phyloP scores from a whole-genome alignment of 768 basidiomycete genomes.

The Kwoniella pini region DNA sequence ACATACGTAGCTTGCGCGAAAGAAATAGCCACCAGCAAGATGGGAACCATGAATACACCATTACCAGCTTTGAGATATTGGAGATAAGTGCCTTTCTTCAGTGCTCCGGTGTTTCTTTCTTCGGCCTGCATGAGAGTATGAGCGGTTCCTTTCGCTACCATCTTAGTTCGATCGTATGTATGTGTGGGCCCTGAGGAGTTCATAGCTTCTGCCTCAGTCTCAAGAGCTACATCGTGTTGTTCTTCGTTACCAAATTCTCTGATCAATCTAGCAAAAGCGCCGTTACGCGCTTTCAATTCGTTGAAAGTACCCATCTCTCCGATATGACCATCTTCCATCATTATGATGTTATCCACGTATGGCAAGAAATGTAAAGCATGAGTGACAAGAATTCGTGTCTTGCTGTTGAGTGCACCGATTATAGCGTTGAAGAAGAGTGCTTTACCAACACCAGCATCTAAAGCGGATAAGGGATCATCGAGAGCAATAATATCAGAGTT shows the following conservation, averaged over 20 bases:
- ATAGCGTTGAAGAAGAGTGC: slow-evolving; percentile 82
- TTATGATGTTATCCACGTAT: slow-evolving; percentile 80
- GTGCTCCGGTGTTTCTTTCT: slow-evolving; percentile 76
- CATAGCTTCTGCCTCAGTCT: slow-evolving; percentile 56
- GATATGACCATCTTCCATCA: slow-evolving; percentile 73
- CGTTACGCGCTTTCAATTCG: slow-evolving; percentile 66
- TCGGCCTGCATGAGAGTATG: slow-evolving; percentile 75
- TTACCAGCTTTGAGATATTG: slow-evolving; percentile 70
- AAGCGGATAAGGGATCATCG: slow-evolving; percentile 77
- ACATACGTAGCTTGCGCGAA: slow-evolving; percentile 71
- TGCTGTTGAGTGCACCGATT: slow-evolving; percentile 63
- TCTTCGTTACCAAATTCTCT: slow-evolving; percentile 74
- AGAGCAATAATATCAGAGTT: slow-evolving; percentile 83
- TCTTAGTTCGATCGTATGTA: slow-evolving; percentile 55
- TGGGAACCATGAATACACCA: slow-evolving; percentile 66
- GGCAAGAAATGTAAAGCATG: slow-evolving; percentile 89
- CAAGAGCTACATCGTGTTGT: slow-evolving; percentile 58
- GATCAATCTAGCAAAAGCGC: slow-evolving; percentile 73
- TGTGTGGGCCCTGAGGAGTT: slow-evolving; percentile 44
- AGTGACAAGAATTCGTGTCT: slow-evolving; percentile 86
- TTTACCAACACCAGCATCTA: slow-evolving; percentile 90
- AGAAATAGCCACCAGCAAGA: slow-evolving; percentile 64
- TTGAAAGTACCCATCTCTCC: slow-evolving; percentile 77
- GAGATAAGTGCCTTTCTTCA: slow-evolving; percentile 59
- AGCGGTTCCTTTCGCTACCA: slow-evolving; percentile 55